Conservation (phyloP, 2,329 filamentous ascomycete species). For the Fusarium tanahbumbuense region DNA sequence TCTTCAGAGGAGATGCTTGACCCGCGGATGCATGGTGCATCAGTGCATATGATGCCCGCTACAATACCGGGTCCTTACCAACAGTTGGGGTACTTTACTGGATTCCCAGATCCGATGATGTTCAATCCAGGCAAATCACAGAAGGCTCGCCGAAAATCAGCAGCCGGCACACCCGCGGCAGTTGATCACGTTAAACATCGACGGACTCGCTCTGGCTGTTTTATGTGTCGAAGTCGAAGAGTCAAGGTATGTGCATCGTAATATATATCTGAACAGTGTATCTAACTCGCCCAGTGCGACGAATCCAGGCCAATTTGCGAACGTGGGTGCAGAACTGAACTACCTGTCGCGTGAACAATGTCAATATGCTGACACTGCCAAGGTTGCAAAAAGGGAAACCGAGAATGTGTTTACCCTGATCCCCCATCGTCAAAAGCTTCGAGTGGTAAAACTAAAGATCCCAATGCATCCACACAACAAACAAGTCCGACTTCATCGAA, state of each 20-base stretch:
- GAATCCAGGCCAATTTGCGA: conserved; percentile 90
- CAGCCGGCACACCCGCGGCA: conserved; percentile 56
- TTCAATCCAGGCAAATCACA: conserved; percentile 61
- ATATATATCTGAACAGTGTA: not conserved
- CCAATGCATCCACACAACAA: conserved; percentile 52
- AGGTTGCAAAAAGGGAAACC: conserved; percentile 92
- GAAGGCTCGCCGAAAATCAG: conserved; percentile 64
- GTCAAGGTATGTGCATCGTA: conserved; percentile 73
- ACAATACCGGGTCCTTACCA: conserved; percentile 59
- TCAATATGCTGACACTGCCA: conserved; percentile 23
- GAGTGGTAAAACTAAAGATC: conserved; percentile 54
- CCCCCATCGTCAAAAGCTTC: conserved; percentile 61
- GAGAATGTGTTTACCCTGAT: conserved; percentile 92
- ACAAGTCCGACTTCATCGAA: conserved; percentile 66
- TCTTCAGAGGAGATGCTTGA: conserved; percentile 56
- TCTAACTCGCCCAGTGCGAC: conserved; percentile 75
- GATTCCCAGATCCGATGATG: conserved; percentile 62
- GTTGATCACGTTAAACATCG: conserved; percentile 86
- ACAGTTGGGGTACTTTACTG: conserved; percentile 61
- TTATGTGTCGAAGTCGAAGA: conserved; percentile 86
- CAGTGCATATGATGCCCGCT: conserved; percentile 46
- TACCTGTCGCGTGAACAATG: not conserved
- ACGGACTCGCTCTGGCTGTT: conserved; percentile 93
- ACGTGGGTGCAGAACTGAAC: conserved; percentile 58
- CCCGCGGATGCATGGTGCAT: conserved; percentile 50